Evolutionary conservation across 768 basidiomycete genomes (phyloP).

Genomic region (Leucocoprinus leucothites): DNA sequence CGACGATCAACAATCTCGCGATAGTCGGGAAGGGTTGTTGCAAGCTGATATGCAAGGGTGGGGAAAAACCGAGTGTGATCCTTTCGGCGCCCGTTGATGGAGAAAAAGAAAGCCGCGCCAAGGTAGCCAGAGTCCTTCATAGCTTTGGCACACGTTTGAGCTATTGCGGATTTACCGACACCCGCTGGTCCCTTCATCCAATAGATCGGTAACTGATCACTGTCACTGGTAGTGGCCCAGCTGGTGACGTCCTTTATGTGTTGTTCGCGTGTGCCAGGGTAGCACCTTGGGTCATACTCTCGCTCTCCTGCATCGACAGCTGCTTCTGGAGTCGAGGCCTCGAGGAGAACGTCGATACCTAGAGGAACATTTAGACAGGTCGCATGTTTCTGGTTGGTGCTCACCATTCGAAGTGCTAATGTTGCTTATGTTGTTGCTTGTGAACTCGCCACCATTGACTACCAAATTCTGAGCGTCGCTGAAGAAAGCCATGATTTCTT

Average conservation of each 20-base stretch:
- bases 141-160: slow-evolving; percentile 1
- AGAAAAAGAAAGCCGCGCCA: slow-evolving; percentile 9
- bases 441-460: too few relatives aligned
- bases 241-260: background rate
- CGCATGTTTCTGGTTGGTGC: too few relatives aligned
- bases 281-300: background rate
- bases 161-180: slow-evolving; percentile 3
- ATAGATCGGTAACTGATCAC: background rate
- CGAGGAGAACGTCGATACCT: background rate
- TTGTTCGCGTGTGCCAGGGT: background rate
- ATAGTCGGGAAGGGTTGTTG: background rate
- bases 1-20: background rate
- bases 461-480: too few relatives aligned
- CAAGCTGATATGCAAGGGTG: slow-evolving; percentile 7
- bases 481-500: too few relatives aligned
- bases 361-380: too few relatives aligned
- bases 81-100: background rate
- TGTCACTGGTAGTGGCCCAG: background rate
- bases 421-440: too few relatives aligned
- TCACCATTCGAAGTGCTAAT: too few relatives aligned
- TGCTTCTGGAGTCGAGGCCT: background rate
- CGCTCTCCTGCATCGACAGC: background rate
- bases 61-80: background rate
- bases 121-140: background rate
- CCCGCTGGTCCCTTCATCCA: slow-evolving; percentile 10